These are phyloP conservation scores for Glonium stellatum DNA, from an alignment of 495 filamentous ascomycete species.

Conservation along the genomic window DNA sequence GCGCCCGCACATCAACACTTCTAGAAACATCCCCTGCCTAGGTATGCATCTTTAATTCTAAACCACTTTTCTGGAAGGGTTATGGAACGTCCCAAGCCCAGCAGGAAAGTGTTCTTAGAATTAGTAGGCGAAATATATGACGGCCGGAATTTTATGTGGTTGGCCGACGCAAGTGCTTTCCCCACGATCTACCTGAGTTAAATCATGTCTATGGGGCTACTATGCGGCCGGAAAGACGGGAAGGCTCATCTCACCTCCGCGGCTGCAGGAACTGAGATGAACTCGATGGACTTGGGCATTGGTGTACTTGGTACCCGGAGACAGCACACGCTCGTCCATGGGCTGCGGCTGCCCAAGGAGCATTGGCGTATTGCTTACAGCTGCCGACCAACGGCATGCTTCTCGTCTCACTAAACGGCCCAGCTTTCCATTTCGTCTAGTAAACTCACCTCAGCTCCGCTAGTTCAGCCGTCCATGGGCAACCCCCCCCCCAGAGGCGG, in stretches of 20 bases:
- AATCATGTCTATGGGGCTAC: background rate
- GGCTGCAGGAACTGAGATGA: constrained; percentile 1
- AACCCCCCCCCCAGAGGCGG: too few relatives aligned
- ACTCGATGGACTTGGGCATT: background rate
- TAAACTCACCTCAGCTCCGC: background rate
- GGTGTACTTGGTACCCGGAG: background rate
- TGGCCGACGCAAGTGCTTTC: background rate
- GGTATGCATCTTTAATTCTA: background rate
- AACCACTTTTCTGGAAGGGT: background rate
- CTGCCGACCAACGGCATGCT: background rate
- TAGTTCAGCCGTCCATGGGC: background rate
- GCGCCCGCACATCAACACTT: background rate
- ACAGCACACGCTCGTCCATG: background rate
- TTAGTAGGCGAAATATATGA: background rate
- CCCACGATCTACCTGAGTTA: background rate
- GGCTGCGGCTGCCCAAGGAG: background rate
- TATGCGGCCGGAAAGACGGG: constrained; percentile 1
- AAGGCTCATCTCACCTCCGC: background rate
- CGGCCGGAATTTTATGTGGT: background rate
- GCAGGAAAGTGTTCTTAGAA: background rate
- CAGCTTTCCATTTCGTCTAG: background rate
- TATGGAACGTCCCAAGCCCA: background rate
- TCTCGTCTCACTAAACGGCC: background rate
- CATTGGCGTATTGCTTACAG: background rate
- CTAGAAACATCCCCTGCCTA: too few relatives aligned